Percentiles rank a stretch among this genome's conserved stretches.
phyloP scores from a whole-genome alignment of 495 filamentous ascomycete genomes.

The Delitschia confertaspora region DNA sequence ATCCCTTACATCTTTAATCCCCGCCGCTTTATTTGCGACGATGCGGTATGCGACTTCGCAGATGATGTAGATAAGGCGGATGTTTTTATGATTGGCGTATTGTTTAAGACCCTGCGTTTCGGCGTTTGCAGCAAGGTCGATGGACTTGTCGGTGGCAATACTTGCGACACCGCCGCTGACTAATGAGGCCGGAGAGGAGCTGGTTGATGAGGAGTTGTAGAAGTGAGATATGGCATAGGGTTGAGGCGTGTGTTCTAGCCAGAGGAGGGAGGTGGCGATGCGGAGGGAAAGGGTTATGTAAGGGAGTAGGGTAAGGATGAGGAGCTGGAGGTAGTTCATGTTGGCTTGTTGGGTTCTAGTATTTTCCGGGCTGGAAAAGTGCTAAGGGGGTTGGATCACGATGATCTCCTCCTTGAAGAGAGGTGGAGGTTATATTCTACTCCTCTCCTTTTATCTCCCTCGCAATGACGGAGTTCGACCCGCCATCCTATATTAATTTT shows the following conservation, averaged over 20 bases:
- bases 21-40: conserved; percentile 36
- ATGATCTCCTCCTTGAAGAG: too few species aligned
- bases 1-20: conserved; percentile 32
- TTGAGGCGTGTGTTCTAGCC: conserved; percentile 36
- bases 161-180: conserved; percentile 31
- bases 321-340: too few species aligned
- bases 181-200: conserved; percentile 1
- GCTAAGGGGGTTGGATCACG: too few species aligned
- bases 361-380: too few species aligned
- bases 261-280: conserved; percentile 27
- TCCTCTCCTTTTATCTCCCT: too few species aligned
- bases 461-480: too few species aligned
- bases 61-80: conserved; percentile 38
- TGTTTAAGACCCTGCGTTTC: conserved; percentile 41
- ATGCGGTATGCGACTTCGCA: conserved; percentile 40
- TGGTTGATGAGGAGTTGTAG: conserved; percentile 30
- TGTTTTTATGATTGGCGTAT: conserved; percentile 35
- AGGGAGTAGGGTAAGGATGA: too few species aligned
- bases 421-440: too few species aligned
- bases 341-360: too few species aligned
- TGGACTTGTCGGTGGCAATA: conserved; percentile 24
- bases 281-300: conserved; percentile 14
- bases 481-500: too few species aligned
- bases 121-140: conserved; percentile 39
- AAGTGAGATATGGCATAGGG: conserved; percentile 30